phyloP scores from a whole-genome alignment of 2,329 filamentous ascomycete species.

The Chaetomiaceae sp. region DNA sequence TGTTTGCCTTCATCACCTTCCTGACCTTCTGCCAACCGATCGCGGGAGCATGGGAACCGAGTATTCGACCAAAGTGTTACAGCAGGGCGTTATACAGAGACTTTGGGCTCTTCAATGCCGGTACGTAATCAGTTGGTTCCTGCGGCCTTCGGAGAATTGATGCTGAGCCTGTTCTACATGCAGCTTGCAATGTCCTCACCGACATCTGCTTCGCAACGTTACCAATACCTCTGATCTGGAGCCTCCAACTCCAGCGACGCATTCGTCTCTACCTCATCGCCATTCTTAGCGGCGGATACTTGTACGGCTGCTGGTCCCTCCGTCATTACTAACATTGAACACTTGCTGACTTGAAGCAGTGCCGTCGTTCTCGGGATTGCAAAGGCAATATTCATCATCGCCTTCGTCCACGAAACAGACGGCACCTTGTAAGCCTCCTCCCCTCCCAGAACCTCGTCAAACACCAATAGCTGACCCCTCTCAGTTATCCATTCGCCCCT shows the following conservation, averaged over 20 bases:
- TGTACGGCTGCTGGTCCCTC: conserved; percentile 21
- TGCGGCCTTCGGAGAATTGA: too few relatives aligned
- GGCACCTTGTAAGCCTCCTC: conserved; percentile 19
- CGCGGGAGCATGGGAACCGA: conserved; percentile 16
- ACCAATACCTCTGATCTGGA: conserved; percentile 29
- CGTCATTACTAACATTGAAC: background rate
- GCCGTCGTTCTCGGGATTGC: conserved; percentile 27
- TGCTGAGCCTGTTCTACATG: too few relatives aligned
- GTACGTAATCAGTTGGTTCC: too few relatives aligned
- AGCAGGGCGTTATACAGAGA: conserved; percentile 17
- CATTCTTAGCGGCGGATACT: conserved; percentile 29
- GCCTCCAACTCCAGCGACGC: conserved; percentile 25
- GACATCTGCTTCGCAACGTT: conserved; percentile 27
- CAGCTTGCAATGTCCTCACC: conserved; percentile 29
- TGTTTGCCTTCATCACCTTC: conserved; percentile 21
- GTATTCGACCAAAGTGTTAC: conserved; percentile 14
- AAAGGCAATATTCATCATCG: conserved; percentile 28
- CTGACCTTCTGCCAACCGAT: conserved; percentile 19
- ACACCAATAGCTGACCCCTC: too few relatives aligned
- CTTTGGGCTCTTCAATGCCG: conserved; percentile 20
- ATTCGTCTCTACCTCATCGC: conserved; percentile 26
- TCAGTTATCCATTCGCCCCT: conserved; percentile 23
- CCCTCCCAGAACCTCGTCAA: too few relatives aligned
- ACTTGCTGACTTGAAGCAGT: conserved; percentile 7
- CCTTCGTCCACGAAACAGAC: conserved; percentile 25